These are phyloP conservation scores for Vigna trinervia DNA, from an alignment of 306 rosid species.

Conservation along the genomic window DNA sequence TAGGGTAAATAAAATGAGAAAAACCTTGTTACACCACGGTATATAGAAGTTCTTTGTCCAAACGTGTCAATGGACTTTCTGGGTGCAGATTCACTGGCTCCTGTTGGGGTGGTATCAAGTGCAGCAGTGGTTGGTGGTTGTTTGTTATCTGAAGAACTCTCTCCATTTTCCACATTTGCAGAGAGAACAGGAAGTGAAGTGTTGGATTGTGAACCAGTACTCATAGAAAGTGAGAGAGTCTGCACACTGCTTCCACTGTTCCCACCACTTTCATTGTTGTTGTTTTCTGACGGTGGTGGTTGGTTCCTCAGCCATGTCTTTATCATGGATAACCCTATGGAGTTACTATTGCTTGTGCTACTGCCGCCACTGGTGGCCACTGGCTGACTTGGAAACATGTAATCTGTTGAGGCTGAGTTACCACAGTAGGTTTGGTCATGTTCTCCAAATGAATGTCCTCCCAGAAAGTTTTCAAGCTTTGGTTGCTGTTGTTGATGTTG, in stretches of 20 bases:
- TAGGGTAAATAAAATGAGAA: neutral
- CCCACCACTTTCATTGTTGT: slow-evolving; percentile 18
- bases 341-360: slow-evolving; percentile 32
- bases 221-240: slow-evolving; percentile 80
- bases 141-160: slow-evolving; percentile 61
- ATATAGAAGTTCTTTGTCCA: slow-evolving; percentile 93
- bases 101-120: slow-evolving; percentile 42
- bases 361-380: neutral
- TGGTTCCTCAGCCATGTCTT: slow-evolving; percentile 91
- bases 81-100: slow-evolving; percentile 52
- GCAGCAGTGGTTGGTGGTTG: slow-evolving; percentile 32
- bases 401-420: slow-evolving; percentile 42
- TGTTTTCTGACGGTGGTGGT: slow-evolving; percentile 49
- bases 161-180: slow-evolving; percentile 47
- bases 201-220: slow-evolving; percentile 69
- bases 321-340: slow-evolving; percentile 85
- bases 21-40: slow-evolving; percentile 96
- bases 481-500: slow-evolving; percentile 51
- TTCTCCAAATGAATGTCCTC: slow-evolving; percentile 69
- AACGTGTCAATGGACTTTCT: slow-evolving; percentile 85
- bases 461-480: slow-evolving; percentile 90
- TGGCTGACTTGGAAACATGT: slow-evolving; percentile 52
- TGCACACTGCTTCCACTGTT: slow-evolving; percentile 45
- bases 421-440: slow-evolving; percentile 44
- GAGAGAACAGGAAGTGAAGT: slow-evolving; percentile 54